Percentiles rank a stretch among this genome's conserved stretches.
Conservation (phyloP, 208 protist species). For the Acanthamoeba triangularis region DNA sequence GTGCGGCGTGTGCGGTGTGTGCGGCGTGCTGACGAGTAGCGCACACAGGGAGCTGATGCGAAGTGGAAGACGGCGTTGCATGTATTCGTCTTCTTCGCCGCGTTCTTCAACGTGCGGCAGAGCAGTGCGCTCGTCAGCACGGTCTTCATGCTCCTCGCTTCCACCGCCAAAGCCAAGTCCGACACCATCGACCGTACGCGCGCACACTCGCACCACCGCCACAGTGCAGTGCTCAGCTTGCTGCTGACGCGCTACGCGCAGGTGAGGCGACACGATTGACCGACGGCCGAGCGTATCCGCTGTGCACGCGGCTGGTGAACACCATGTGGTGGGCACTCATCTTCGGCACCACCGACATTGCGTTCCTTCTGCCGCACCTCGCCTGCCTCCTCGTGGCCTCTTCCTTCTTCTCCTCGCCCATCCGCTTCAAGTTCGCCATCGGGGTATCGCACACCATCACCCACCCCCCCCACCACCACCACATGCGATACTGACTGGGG, state of each 20-base stretch:
- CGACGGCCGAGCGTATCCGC: neutral
- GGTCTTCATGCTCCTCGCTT: slow-evolving; percentile 24
- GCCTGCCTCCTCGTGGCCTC: slow-evolving; percentile 34
- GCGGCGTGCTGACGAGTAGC: neutral
- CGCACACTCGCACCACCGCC: neutral
- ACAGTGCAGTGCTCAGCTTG: too few relatives aligned
- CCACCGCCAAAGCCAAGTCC: slow-evolving; percentile 32
- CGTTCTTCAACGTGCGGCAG: slow-evolving; percentile 36
- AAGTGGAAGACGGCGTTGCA: neutral
- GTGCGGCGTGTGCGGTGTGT: too few relatives aligned
- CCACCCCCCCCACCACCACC: neutral
- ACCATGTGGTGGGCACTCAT: slow-evolving; percentile 34
- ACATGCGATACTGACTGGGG: neutral
- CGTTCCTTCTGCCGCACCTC: slow-evolving; percentile 25
- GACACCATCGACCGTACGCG: slow-evolving; percentile 38
- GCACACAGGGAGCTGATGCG: neutral
- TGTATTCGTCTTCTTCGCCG: neutral
- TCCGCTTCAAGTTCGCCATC: slow-evolving; percentile 11
- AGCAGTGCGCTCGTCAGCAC: slow-evolving; percentile 21
- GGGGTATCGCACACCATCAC: neutral
- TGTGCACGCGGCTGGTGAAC: slow-evolving; percentile 21
- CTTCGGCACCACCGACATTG: slow-evolving; percentile 41
- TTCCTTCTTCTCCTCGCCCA: neutral
- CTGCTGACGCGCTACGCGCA: neutral
- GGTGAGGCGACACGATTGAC: neutral